Evolutionary conservation across 345 rosid genomes (phyloP).

Genomic region (Bruguiera sexangula): DNA sequence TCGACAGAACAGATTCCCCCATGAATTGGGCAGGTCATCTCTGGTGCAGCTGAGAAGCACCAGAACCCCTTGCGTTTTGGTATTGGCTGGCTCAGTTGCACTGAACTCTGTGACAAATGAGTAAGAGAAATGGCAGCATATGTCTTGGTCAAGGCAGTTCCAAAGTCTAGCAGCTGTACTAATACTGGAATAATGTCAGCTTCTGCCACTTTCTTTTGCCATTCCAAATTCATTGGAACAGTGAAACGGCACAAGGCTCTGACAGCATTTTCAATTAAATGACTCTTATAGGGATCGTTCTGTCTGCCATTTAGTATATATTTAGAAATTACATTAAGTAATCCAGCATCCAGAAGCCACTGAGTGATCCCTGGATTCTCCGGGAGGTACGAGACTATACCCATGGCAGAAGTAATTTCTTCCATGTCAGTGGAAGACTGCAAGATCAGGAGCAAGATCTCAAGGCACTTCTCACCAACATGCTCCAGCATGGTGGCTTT

Average conservation of each 20-base stretch:
- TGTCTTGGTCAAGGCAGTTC: slow-evolving; percentile 45
- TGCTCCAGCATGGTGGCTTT: slow-evolving; percentile 48
- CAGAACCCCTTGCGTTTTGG: slow-evolving; percentile 35
- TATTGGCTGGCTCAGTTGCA: slow-evolving; percentile 33
- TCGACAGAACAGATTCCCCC: slow-evolving; percentile 54
- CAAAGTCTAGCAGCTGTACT: slow-evolving; percentile 45
- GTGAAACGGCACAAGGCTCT: slow-evolving; percentile 57
- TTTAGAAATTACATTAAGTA: slow-evolving; percentile 28
- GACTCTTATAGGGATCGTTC: slow-evolving; percentile 32
- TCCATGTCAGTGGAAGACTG: slow-evolving; percentile 39
- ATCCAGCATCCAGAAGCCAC: slow-evolving; percentile 54
- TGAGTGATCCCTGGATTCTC: slow-evolving; percentile 40
- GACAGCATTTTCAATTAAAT: slow-evolving; percentile 44
- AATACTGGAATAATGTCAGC: slow-evolving; percentile 47
- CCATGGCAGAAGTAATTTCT: slow-evolving; percentile 48
- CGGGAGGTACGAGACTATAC: slow-evolving; percentile 57
- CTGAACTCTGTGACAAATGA: slow-evolving; percentile 48
- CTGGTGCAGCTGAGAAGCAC: slow-evolving; percentile 51
- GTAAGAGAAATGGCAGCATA: slow-evolving; percentile 47
- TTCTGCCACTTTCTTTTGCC: slow-evolving; percentile 56
- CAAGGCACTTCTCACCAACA: slow-evolving; percentile 38
- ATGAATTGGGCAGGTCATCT: slow-evolving; percentile 44
- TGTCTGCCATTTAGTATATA: slow-evolving; percentile 22
- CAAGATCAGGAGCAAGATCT: slow-evolving; percentile 48
- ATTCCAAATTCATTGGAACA: slow-evolving; percentile 37